Conservation (phyloP, 371 early-diverging fungal species). For the Zancudomyces culisetae region DNA sequence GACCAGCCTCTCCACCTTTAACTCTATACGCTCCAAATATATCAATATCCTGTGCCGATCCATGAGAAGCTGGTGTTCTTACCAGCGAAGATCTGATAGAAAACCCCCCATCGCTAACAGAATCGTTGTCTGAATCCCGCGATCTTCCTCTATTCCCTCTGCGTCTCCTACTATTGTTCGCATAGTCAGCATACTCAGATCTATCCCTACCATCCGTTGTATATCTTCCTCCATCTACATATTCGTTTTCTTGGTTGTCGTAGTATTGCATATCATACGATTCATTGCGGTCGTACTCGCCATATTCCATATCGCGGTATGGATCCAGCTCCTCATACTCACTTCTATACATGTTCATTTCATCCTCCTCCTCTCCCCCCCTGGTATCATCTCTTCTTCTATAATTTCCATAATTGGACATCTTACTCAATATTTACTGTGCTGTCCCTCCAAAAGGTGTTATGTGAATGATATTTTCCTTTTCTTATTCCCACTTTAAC, state of each 20-base stretch:
- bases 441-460: too few relatives aligned
- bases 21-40: conserved; percentile 35
- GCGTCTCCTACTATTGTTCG: conserved; percentile 15
- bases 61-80: conserved; percentile 26
- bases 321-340: conserved; percentile 18
- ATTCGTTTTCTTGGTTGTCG: conserved; percentile 13
- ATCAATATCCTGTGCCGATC: conserved; percentile 30
- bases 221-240: conserved; percentile 22
- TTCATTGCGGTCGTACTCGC: conserved; percentile 23
- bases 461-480: too few relatives aligned
- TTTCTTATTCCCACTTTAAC: too few relatives aligned
- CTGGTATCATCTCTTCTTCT: neutral
- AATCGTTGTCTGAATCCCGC: conserved; percentile 32
- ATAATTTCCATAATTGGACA: conserved; percentile 1
- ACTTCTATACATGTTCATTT: neutral
- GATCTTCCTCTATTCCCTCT: conserved; percentile 15
- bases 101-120: conserved; percentile 30
- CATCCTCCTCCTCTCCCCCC: neutral
- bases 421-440: neutral
- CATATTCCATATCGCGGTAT: conserved; percentile 20
- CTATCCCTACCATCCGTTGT: neutral
- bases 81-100: conserved; percentile 31
- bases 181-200: conserved; percentile 7
- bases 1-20: conserved; percentile 33
- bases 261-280: conserved; percentile 30